A percentile compares a stretch with the other conserved stretches of the same genome.
phyloP scores from a whole-genome alignment of 139 green algal species.

The Coelastrella sp. region DNA sequence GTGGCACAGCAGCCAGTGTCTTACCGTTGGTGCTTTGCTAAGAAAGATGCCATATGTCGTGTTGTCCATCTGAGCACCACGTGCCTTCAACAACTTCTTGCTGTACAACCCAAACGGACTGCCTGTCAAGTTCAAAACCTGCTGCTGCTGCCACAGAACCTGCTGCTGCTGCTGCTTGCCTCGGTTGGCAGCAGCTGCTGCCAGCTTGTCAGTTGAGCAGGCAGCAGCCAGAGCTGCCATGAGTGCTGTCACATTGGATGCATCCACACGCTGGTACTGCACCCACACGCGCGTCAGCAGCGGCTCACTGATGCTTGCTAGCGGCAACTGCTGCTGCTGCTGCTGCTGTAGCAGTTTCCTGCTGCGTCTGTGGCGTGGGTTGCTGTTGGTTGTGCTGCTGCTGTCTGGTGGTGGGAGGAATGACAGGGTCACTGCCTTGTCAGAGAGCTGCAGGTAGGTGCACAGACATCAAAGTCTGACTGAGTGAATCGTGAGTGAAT shows the following conservation, averaged over 20 bases:
- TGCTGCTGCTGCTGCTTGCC: conserved; percentile 8
- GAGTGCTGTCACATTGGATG: background rate
- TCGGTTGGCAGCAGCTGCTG: background rate
- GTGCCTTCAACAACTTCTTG: background rate
- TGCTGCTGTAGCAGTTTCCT: background rate
- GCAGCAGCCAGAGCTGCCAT: background rate
- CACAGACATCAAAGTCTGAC: background rate
- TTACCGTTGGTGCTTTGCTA: background rate
- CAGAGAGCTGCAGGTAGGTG: background rate
- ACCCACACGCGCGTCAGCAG: background rate
- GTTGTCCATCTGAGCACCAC: background rate
- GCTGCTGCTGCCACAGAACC: background rate
- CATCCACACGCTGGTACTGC: background rate
- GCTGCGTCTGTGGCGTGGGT: background rate
- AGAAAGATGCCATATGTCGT: background rate
- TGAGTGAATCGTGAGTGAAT: too few relatives aligned
- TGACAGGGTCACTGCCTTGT: background rate
- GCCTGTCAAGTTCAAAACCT: background rate
- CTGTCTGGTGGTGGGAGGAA: background rate
- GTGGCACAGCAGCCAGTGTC: background rate
- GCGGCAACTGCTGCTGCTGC: background rate
- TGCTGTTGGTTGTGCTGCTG: background rate
- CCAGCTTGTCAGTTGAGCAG: background rate
- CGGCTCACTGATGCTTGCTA: background rate
- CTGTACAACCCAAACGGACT: background rate